Percentiles rank a stretch among this genome's conserved stretches.
phyloP scores from a whole-genome alignment of 1,284 basidiomycete genomes.

The Rhodotorula sp. region DNA sequence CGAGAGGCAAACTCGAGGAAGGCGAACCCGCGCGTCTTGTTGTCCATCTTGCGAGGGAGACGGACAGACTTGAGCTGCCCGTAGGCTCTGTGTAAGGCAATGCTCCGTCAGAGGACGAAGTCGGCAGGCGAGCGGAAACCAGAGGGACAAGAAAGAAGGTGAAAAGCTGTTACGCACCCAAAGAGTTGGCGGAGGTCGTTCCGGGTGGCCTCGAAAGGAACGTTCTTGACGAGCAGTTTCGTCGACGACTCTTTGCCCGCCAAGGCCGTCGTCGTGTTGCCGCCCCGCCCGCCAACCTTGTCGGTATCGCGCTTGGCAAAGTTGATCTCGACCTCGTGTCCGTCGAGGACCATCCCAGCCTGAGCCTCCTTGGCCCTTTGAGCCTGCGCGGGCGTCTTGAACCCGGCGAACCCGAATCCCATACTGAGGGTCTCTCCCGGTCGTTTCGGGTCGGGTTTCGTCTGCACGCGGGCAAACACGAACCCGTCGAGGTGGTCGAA shows the following conservation, averaged over 20 bases:
- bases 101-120: no score
- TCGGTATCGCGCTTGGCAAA: conserved; percentile 69
- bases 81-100: conserved; percentile 60
- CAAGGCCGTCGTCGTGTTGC: conserved; percentile 54
- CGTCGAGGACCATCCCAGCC: conserved; percentile 74
- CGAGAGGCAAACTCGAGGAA: conserved; percentile 90
- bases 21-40: conserved; percentile 84
- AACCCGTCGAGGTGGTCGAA: conserved; percentile 80
- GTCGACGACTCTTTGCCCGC: conserved; percentile 57
- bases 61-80: conserved; percentile 89
- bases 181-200: conserved; percentile 87
- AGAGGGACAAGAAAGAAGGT: neutral
- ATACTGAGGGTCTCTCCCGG: conserved; percentile 67
- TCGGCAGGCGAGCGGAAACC: no score
- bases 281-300: no score
- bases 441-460: conserved; percentile 79
- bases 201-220: conserved; percentile 93
- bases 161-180: conserved; percentile 57
- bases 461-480: conserved; percentile 85
- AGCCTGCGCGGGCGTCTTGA: conserved; percentile 72
- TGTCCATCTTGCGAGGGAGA: conserved; percentile 80
- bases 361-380: conserved; percentile 64
- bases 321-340: conserved; percentile 76
- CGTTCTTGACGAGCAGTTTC: conserved; percentile 94
- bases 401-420: conserved; percentile 96